phyloP scores from a whole-genome alignment of 2,329 filamentous ascomycete species.

The Orbilia ellipsospora region DNA sequence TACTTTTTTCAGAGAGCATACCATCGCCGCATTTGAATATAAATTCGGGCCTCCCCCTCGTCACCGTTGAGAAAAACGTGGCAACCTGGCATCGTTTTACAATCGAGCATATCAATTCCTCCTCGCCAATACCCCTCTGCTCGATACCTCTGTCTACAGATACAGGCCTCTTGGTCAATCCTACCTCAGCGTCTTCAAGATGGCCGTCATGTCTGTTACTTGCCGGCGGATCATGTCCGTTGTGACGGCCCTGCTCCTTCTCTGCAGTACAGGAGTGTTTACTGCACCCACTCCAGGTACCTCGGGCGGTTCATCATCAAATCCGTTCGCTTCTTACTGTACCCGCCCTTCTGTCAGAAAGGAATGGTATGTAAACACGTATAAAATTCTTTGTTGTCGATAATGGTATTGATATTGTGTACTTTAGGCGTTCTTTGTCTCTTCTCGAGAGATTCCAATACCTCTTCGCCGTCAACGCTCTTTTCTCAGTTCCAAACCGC shows the following conservation, averaged over 20 bases:
- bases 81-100: conserved; percentile 54
- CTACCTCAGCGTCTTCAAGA: conserved; percentile 34
- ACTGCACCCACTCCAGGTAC: conserved; percentile 21
- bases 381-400: neutral
- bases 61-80: conserved; percentile 55
- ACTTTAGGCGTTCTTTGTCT: conserved; percentile 53
- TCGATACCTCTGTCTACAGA: conserved; percentile 42
- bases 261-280: conserved; percentile 32
- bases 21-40: conserved; percentile 40
- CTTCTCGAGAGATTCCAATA: conserved; percentile 59
- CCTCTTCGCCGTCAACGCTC: conserved; percentile 62
- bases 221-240: conserved; percentile 41
- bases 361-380: conserved; percentile 34
- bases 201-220: conserved; percentile 47
- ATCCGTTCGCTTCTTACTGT: conserved; percentile 20
- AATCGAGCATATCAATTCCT: conserved; percentile 48
- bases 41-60: conserved; percentile 53
- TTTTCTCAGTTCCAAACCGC: conserved; percentile 59
- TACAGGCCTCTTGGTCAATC: conserved; percentile 34
- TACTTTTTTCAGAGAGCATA: conserved; percentile 38
- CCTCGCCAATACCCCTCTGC: conserved; percentile 32
- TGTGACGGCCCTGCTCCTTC: conserved; percentile 21
- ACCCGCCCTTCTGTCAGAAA: conserved; percentile 9
- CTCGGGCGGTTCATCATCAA: neutral
- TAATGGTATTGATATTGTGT: neutral